phyloP scores from a whole-genome alignment of 169 alveolate species.

The Plasmodium fragile region DNA sequence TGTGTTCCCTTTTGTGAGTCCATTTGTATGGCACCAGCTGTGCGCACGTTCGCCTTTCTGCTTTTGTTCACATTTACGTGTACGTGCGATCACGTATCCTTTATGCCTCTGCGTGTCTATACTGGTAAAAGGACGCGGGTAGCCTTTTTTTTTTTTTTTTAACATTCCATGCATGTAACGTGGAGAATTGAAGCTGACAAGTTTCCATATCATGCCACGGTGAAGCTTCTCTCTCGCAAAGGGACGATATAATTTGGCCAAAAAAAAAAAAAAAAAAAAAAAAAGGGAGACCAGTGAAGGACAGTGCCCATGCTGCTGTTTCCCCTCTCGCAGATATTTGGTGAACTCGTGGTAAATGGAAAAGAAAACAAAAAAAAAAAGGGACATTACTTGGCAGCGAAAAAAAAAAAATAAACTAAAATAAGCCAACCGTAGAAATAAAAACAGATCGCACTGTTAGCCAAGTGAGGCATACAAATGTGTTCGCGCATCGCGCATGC shows the following conservation, averaged over 20 bases:
- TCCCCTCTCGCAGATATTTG: background rate
- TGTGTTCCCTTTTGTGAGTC: background rate
- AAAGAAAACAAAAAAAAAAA: no score
- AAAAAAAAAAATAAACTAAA: no score
- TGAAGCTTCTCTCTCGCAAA: background rate
- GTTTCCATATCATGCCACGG: background rate
- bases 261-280: background rate
- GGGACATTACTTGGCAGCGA: background rate
- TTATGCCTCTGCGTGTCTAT: background rate
- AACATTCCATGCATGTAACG: background rate
- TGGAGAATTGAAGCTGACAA: background rate
- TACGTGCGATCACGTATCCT: background rate
- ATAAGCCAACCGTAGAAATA: background rate
- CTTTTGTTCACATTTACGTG: background rate
- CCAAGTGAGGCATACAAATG: background rate
- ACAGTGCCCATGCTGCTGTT: background rate
- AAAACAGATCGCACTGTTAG: slow-evolving; percentile 3
- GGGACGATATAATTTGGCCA: background rate
- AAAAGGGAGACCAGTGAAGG: background rate
- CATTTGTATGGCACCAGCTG: background rate
- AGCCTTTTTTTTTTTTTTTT: background rate
- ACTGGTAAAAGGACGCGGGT: background rate
- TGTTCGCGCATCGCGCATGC: background rate
- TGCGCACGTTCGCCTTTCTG: background rate
- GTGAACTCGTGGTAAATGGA: background rate